A percentile compares a stretch with the other conserved stretches of the same genome.
Conservation (phyloP, 345 rosid genomes). For the Pistacia vera region DNA sequence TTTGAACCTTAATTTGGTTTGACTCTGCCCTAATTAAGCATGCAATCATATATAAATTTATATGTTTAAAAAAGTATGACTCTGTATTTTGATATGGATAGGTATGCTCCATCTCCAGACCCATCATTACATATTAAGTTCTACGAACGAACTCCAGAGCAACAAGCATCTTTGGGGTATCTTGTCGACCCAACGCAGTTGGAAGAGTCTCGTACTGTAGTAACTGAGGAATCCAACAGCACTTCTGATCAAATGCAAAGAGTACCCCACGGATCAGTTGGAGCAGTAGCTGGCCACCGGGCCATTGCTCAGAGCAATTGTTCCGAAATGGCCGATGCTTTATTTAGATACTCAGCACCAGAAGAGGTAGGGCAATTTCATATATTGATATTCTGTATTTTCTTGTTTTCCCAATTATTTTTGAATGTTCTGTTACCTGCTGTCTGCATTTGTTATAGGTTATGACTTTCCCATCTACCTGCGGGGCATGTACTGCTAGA, state of each 20-base stretch:
- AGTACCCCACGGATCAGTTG: slow-evolving; percentile 77
- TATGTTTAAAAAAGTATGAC: neutral
- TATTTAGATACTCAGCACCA: slow-evolving; percentile 80
- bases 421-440: neutral
- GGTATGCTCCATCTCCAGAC: slow-evolving; percentile 88
- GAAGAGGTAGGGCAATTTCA: slow-evolving; percentile 63
- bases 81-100: slow-evolving; percentile 24
- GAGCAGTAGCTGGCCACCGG: slow-evolving; percentile 83
- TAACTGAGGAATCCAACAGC: slow-evolving; percentile 32
- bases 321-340: slow-evolving; percentile 75
- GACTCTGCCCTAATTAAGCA: neutral
- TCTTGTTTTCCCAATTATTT: neutral
- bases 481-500: slow-evolving; percentile 47
- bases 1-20: neutral
- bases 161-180: slow-evolving; percentile 80
- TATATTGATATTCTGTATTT: neutral
- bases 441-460: slow-evolving; percentile 35
- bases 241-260: slow-evolving; percentile 31
- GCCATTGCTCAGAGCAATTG: slow-evolving; percentile 89
- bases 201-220: slow-evolving; percentile 39
- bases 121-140: slow-evolving; percentile 72
- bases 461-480: slow-evolving; percentile 66
- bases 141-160: slow-evolving; percentile 86
- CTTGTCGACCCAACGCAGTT: slow-evolving; percentile 51
- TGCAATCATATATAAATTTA: too few species aligned